phyloP scores from a whole-genome alignment of 192 early-diverging fungal species.

The Backusella luteola region DNA sequence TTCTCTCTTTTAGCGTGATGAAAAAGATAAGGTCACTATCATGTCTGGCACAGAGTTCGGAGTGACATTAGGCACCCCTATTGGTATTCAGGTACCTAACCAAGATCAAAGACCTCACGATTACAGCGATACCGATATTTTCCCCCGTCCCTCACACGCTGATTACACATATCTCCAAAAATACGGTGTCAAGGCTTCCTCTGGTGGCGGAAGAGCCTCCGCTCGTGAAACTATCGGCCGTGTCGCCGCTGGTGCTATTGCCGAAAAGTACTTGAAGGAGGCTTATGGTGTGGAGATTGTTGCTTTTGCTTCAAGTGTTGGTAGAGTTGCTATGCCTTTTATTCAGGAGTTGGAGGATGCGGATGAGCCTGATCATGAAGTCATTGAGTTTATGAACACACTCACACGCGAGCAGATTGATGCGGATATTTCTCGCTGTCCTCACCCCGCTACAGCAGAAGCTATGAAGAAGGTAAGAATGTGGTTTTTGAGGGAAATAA shows the following conservation, averaged over 20 bases:
- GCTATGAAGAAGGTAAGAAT: conserved; percentile 74
- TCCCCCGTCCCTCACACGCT: conserved; percentile 96
- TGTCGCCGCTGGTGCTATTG: conserved; percentile 94
- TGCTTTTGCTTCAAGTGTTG: conserved; percentile 91
- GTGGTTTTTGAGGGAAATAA: background rate
- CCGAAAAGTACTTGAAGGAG: conserved; percentile 92
- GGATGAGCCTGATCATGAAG: conserved; percentile 45
- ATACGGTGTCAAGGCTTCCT: conserved; percentile 93
- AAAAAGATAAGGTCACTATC: conserved; percentile 92
- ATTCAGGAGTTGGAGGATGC: conserved; percentile 48
- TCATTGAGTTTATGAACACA: conserved; percentile 63
- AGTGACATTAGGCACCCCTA: conserved; percentile 91
- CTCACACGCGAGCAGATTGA: conserved; percentile 79
- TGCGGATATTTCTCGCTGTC: conserved; percentile 85
- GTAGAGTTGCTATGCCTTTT: conserved; percentile 74
- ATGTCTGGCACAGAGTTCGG: conserved; percentile 93
- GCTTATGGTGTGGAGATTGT: conserved; percentile 88
- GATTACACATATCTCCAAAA: conserved; percentile 97
- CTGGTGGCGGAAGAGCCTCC: conserved; percentile 90
- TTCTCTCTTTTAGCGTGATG: conserved; percentile 68
- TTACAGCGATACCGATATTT: conserved; percentile 94
- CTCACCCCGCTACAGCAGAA: conserved; percentile 68
- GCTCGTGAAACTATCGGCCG: conserved; percentile 97
- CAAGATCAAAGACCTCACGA: conserved; percentile 95
- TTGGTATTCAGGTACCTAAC: conserved; percentile 89